phyloP scores from a whole-genome alignment of 371 early-diverging fungal genomes.

The Cokeromyces recurvatus region DNA sequence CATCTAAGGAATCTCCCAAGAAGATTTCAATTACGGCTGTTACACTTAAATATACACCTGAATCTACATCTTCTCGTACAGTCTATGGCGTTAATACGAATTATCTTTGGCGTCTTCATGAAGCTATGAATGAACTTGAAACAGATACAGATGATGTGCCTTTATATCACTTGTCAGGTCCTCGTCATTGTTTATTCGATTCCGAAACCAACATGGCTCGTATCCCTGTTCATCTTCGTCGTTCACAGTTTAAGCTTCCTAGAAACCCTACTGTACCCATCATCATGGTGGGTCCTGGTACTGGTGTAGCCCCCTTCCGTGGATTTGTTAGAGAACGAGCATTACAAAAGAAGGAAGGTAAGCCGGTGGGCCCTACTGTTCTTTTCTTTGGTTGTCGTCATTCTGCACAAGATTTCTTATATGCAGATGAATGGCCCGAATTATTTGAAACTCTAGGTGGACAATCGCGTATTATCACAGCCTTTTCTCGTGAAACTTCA shows the following conservation, averaged over 20 bases:
- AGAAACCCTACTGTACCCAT: slow-evolving; percentile 75
- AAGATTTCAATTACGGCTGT: slow-evolving; percentile 82
- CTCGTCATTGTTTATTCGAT: slow-evolving; percentile 25
- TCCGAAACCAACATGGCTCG: slow-evolving; percentile 16
- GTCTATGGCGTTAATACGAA: slow-evolving; percentile 78
- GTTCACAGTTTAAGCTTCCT: slow-evolving; percentile 86
- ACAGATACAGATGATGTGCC: slow-evolving; percentile 23
- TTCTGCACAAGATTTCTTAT: slow-evolving; percentile 80
- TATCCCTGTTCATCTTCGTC: slow-evolving; percentile 85
- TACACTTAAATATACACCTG: slow-evolving; percentile 74
- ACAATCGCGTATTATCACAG: slow-evolving; percentile 66
- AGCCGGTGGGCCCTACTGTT: slow-evolving; percentile 73
- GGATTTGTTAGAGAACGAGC: slow-evolving; percentile 92
- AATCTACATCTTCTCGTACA: slow-evolving; percentile 38
- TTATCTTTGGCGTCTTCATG: slow-evolving; percentile 50
- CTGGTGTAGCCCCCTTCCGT: slow-evolving; percentile 97
- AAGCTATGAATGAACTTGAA: slow-evolving; percentile 6
- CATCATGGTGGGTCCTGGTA: slow-evolving; percentile 97
- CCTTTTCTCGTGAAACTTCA: slow-evolving; percentile 79
- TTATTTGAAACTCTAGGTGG: slow-evolving; percentile 56
- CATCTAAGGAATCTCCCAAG: slow-evolving; percentile 66
- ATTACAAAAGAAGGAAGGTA: slow-evolving; percentile 48
- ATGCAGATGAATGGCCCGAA: slow-evolving; percentile 79
- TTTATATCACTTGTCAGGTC: slow-evolving; percentile 34
- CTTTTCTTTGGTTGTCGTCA: slow-evolving; percentile 93